Evolutionary conservation across 257 asterid species (phyloP).

Genomic region (Buddleja alternifolia): DNA sequence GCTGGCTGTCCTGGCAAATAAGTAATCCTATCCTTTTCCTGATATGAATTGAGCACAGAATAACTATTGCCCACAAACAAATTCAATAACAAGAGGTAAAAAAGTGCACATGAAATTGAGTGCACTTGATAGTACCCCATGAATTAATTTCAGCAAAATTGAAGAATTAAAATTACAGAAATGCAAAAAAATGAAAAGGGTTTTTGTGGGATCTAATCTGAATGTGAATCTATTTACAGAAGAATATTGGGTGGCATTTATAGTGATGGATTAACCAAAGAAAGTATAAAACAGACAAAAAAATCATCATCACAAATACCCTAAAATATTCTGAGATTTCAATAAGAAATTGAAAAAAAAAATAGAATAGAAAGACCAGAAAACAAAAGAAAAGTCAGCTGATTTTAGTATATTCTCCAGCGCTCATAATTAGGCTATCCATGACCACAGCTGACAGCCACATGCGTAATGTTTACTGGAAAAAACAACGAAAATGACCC

Average conservation of each 20-base stretch:
- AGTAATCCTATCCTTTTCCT: constrained; percentile 69
- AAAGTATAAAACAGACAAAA: constrained; percentile 30
- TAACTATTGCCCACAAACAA: constrained; percentile 48
- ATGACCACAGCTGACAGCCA: constrained; percentile 39
- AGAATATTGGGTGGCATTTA: constrained; percentile 37
- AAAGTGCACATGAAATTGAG: constrained; percentile 25
- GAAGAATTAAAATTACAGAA: background rate
- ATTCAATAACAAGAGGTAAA: constrained; percentile 40
- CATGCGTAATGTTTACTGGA: constrained; percentile 36
- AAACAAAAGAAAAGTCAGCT: constrained; percentile 46
- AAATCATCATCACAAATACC: constrained; percentile 42
- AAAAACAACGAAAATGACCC: constrained; percentile 28
- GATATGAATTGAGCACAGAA: constrained; percentile 58
- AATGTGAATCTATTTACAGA: constrained; percentile 29
- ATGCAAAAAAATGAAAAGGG: constrained; percentile 21
- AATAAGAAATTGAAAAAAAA: background rate
- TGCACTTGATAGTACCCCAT: constrained; percentile 39
- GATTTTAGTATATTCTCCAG: constrained; percentile 18
- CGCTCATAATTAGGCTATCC: constrained; percentile 16
- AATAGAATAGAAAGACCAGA: too few relatives aligned
- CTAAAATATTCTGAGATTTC: constrained; percentile 37
- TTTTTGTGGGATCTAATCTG: constrained; percentile 28
- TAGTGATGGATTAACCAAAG: constrained; percentile 24
- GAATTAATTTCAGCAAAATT: background rate
- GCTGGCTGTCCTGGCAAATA: constrained; percentile 90